Evolutionary conservation across 768 basidiomycete species (phyloP).

Genomic region (Auricularia sp.): DNA sequence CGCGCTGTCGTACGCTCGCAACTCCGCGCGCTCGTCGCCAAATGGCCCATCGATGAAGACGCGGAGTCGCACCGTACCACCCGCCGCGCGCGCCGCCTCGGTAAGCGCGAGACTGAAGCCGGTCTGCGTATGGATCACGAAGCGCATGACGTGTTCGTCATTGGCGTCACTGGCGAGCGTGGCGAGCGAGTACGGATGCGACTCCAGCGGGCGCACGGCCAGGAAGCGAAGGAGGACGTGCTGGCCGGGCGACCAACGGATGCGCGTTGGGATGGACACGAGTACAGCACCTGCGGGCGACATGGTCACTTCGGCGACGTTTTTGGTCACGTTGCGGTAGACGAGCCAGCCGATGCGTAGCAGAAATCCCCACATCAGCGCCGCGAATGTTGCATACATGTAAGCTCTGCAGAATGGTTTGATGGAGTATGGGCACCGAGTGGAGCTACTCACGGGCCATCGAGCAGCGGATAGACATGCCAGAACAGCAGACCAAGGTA

Average conservation of each 20-base stretch:
- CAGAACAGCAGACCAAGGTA: too few relatives aligned
- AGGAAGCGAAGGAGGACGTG: slow-evolving; percentile 10
- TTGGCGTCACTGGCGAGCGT: background rate
- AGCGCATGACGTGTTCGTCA: background rate
- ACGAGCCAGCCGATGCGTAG: too few relatives aligned
- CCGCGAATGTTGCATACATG: too few relatives aligned
- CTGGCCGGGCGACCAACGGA: slow-evolving; percentile 5
- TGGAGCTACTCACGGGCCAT: too few relatives aligned
- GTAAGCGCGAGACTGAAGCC: slow-evolving; percentile 2
- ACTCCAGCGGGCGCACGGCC: slow-evolving; percentile 2
- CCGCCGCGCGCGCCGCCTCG: background rate
- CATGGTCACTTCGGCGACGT: too few relatives aligned
- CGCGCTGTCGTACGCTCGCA: slow-evolving; percentile 5
- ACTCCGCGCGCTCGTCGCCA: background rate
- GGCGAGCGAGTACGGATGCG: slow-evolving; percentile 8
- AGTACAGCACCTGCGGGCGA: background rate
- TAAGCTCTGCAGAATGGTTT: too few relatives aligned
- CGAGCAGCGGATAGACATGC: too few relatives aligned
- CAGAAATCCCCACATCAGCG: too few relatives aligned
- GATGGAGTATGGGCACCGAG: too few relatives aligned
- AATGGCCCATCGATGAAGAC: slow-evolving; percentile 8
- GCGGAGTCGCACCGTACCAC: background rate
- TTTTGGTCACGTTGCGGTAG: too few relatives aligned
- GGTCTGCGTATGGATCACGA: background rate
- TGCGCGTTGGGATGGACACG: slow-evolving; percentile 1